Conservation (phyloP, 306 rosid species). For the Dalbergia cochinchinensis region DNA sequence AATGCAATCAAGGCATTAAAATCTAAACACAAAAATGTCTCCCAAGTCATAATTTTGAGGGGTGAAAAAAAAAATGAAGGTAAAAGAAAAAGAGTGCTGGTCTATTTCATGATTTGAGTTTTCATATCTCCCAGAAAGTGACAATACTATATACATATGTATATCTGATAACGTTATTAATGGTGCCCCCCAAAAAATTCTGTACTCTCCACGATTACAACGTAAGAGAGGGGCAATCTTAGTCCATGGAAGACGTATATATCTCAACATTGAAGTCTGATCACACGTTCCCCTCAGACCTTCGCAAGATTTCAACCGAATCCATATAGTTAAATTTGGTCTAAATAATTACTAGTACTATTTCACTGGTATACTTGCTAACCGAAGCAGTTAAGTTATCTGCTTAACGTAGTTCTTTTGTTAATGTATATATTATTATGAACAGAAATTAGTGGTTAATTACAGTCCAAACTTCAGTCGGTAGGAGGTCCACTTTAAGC, state of each 20-base stretch:
- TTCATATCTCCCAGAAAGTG: background rate
- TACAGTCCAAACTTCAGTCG: background rate
- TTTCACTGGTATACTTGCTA: background rate
- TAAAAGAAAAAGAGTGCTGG: background rate
- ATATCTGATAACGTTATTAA: background rate
- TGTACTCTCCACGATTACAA: background rate
- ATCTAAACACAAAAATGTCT: background rate
- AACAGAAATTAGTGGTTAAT: constrained; percentile 1
- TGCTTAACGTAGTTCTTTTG: background rate
- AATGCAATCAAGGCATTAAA: background rate
- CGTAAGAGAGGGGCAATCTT: background rate
- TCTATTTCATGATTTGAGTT: background rate
- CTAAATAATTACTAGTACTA: background rate
- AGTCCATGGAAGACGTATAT: no score
- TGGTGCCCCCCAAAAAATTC: background rate
- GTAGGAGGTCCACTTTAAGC: constrained; percentile 24
- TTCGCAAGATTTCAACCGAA: no score
- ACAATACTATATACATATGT: background rate
- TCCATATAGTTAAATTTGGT: background rate
- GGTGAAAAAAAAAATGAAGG: background rate
- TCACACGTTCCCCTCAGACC: no score
- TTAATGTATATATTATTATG: background rate
- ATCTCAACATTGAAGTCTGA: no score
- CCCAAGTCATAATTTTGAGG: background rate
- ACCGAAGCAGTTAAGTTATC: background rate